Base-by-base conservation (phyloP, 192 early-diverging fungal genomes). In the Phlyctochytrium arcticum region DNA sequence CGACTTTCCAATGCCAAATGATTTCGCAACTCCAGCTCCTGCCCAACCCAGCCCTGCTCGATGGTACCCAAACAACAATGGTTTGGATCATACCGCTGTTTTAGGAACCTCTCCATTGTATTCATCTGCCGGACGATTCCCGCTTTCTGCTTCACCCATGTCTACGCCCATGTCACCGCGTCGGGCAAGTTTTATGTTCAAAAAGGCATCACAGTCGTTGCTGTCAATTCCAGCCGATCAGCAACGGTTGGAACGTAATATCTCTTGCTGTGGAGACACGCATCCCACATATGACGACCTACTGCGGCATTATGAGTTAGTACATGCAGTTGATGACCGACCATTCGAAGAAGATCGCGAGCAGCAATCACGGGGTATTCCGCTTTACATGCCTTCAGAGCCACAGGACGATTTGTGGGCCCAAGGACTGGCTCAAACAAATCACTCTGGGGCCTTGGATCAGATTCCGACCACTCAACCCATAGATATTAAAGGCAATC, bases 251-350 rank as follows among this genome's bases (percentile, higher is more conserved):
- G 39, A 57, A n/a, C 37, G 46, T 12, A 29, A 68, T 33, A 48
- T 68, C 23, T 57, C 57, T 1, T 68, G 66, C 33, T 68, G 66
- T 39, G 57, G 57, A 5, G 46, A 30, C 6, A 50, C 51, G 4
- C 66, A 68, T 39, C 32, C 66, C n/a, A 60, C 56, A 30, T 34
- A 34, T 32, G 66, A 58, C 24, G 57, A 68, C 26, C 49, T 68
- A 3, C 48, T 68, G 10, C 42, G 47, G 57, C 66, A 68, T 31
- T 68, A 60, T 27, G 47, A 59, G 34, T 32, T n/a, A 4, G 54
- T 24, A 3, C 63, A 65, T 57, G 36, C 50, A 2, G 42, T 44
- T 12, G 21, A 44, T 21, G 42, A 15, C 50, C 12, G 21, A 26
- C 12, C 12, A 24, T 19, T 53, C 27, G 24, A 29, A 17, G 46